These are phyloP conservation scores for Anthracocystis walkeri DNA, from an alignment of 1,284 basidiomycete genomes.

Conservation along the genomic window DNA sequence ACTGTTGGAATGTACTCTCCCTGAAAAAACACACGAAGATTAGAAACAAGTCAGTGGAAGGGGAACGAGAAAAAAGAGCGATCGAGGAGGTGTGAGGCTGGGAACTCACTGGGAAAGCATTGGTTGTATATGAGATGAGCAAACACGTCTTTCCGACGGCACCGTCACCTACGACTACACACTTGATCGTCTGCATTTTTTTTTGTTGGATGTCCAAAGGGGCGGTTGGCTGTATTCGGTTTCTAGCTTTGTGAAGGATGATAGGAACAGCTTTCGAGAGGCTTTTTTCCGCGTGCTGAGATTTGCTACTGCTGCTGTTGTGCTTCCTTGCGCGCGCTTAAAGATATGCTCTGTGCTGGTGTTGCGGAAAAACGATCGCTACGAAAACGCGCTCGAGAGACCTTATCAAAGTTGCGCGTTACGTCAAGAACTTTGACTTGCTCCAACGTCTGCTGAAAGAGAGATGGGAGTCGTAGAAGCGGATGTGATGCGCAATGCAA, in stretches of 20 bases:
- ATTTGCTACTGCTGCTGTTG: background rate
- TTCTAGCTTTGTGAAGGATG: no score
- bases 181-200: constrained; percentile 66
- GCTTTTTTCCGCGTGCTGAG: background rate
- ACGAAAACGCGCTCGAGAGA: background rate
- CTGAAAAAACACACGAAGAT: constrained; percentile 7
- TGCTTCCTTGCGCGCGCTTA: no score
- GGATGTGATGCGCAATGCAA: no score
- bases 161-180: constrained; percentile 69
- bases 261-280: background rate
- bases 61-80: background rate
- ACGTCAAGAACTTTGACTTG: no score
- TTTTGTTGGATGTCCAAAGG: background rate
- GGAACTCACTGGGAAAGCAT: constrained; percentile 68
- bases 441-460: no score
- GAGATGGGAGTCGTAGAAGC: no score
- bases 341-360: no score
- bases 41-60: background rate
- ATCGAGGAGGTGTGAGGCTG: no score
- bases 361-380: no score
- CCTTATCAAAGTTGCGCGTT: background rate
- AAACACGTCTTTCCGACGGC: constrained; percentile 69
- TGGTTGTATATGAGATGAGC: constrained; percentile 69
- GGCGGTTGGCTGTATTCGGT: background rate
- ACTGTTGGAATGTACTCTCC: constrained; percentile 73